Percentiles rank a stretch among this genome's conserved stretches.
Evolutionary conservation across 1,139 yeast species (phyloP).

Genomic region (Spathaspora sp.): DNA sequence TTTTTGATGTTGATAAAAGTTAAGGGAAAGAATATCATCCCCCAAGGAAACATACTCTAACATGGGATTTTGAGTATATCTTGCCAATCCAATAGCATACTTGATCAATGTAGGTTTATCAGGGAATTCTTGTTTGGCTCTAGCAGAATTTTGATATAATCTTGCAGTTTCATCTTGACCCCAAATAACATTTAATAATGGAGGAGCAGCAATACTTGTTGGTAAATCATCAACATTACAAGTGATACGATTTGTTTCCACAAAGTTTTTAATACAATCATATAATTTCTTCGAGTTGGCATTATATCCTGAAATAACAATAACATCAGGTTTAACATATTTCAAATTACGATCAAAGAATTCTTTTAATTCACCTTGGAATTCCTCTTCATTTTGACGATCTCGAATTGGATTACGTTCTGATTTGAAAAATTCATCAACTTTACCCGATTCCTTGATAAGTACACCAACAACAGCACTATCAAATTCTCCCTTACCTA

Average conservation of each 20-base stretch:
- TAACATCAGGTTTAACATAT: constrained; percentile 69
- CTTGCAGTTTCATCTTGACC: constrained; percentile 94
- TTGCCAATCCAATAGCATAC: constrained; percentile 85
- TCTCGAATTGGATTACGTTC: constrained; percentile 71
- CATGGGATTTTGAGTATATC: constrained; percentile 88
- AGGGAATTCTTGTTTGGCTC: constrained; percentile 80
- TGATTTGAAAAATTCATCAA: constrained; percentile 74
- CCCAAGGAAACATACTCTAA: constrained; percentile 84
- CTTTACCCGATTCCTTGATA: constrained; percentile 77
- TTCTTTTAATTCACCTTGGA: constrained; percentile 51
- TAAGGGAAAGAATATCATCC: constrained; percentile 67
- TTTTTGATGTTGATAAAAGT: constrained; percentile 74
- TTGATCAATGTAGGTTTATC: constrained; percentile 81
- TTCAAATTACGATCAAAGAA: constrained; percentile 40
- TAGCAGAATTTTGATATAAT: constrained; percentile 75
- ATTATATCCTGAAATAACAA: constrained; percentile 87
- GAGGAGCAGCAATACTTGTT: constrained; percentile 38
- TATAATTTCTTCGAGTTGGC: constrained; percentile 66
- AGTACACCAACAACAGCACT: constrained; percentile 87
- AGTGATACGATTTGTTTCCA: constrained; percentile 54
- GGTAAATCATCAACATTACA: constrained; percentile 52
- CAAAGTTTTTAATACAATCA: constrained; percentile 57
- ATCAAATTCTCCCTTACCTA: constrained; percentile 81
- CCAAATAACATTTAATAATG: constrained; percentile 63
- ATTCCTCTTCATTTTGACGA: constrained; percentile 49